These are phyloP conservation scores for Nyssa sinensis DNA, from an alignment of 148 eudicot genomes.

Conservation along the genomic window DNA sequence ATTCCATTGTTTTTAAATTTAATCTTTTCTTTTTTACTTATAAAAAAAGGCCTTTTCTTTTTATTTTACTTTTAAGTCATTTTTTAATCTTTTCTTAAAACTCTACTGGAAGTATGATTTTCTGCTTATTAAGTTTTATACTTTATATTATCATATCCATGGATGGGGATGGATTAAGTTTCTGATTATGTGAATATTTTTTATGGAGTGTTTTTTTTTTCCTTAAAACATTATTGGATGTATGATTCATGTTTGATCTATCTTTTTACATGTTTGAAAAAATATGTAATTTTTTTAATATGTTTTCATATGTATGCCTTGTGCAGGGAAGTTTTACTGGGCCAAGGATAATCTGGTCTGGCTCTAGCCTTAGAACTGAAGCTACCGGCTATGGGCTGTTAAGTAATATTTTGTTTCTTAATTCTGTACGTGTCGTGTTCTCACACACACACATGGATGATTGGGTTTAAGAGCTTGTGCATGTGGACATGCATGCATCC, in stretches of 20 bases:
- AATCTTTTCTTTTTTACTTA: too few species aligned
- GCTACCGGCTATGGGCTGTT: conserved; percentile 99
- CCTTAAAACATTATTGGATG: not conserved
- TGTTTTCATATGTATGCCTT: conserved; percentile 9
- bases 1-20: too few species aligned
- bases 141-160: too few species aligned
- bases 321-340: conserved; percentile 98
- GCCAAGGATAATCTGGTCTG: conserved; percentile 89
- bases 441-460: too few species aligned
- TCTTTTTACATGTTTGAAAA: not conserved
- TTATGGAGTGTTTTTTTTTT: not conserved
- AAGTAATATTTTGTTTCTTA: conserved; percentile 15
- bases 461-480: too few species aligned
- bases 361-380: conserved; percentile 88
- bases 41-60: too few species aligned
- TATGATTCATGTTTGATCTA: not conserved
- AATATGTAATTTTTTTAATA: not conserved
- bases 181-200: not conserved
- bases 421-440: too few species aligned
- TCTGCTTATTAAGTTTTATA: not conserved
- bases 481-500: too few species aligned
- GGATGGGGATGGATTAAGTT: not conserved
- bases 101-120: not conserved
- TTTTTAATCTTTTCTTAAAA: too few species aligned
- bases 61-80: too few species aligned